Percentiles rank a stretch among this genome's conserved stretches.
These are phyloP conservation scores for Brasenia schreberi DNA, from an alignment of 164 flowering plant species.

Conservation along the genomic window DNA sequence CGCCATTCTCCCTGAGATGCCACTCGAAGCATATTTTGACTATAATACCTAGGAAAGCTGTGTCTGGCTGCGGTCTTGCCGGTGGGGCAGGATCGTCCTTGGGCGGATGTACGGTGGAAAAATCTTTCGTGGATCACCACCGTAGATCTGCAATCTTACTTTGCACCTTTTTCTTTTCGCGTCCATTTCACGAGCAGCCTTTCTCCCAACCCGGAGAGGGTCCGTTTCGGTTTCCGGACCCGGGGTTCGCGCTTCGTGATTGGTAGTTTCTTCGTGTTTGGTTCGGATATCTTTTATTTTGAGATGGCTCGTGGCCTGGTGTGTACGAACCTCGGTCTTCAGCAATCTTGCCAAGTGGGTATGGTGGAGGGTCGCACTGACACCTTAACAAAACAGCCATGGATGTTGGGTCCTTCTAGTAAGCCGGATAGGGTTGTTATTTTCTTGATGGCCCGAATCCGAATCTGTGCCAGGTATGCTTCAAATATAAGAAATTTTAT, in stretches of 20 bases:
- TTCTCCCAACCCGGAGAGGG: background rate
- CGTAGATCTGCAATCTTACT: background rate
- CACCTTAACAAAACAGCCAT: too few relatives aligned
- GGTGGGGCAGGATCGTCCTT: background rate
- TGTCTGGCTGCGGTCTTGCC: background rate
- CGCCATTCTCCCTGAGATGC: background rate
- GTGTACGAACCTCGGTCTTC: too few relatives aligned
- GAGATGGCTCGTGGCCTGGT: too few relatives aligned
- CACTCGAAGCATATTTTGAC: background rate
- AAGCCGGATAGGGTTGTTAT: too few relatives aligned
- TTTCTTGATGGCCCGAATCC: too few relatives aligned
- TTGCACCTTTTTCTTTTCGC: background rate
- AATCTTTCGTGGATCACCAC: background rate
- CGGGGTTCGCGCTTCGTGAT: background rate
- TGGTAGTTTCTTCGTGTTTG: background rate
- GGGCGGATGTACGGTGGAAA: background rate
- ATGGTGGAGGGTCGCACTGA: too few relatives aligned
- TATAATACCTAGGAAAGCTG: background rate
- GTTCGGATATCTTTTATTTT: too few relatives aligned
- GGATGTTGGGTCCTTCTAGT: too few relatives aligned
- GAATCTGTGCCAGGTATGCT: too few relatives aligned
- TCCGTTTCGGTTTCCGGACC: background rate
- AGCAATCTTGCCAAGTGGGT: too few relatives aligned
- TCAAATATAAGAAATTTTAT: too few relatives aligned
- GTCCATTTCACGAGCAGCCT: background rate